Evolutionary conservation across 2,329 filamentous ascomycete genomes (phyloP).

Genomic region (Metarhizium humberi): DNA sequence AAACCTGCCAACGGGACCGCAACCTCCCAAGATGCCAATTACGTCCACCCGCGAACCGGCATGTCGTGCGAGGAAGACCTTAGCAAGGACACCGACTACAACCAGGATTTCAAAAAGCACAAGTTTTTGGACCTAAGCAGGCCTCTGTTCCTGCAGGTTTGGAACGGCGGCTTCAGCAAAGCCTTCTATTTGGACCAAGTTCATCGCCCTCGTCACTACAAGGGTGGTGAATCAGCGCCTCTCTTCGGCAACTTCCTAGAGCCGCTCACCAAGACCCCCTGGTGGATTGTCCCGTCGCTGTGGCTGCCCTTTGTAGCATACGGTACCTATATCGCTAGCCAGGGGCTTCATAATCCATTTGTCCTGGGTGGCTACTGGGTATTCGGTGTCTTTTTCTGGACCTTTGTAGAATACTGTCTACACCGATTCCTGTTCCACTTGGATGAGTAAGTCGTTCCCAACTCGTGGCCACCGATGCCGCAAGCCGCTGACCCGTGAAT

Average conservation of each 20-base stretch:
- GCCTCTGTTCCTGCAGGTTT: conserved; percentile 81
- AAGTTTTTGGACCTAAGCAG: conserved; percentile 87
- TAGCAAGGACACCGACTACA: conserved; percentile 71
- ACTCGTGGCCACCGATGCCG: background rate
- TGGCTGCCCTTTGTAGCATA: conserved; percentile 80
- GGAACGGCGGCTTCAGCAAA: conserved; percentile 79
- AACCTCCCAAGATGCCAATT: conserved; percentile 17
- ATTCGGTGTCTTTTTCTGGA: conserved; percentile 73
- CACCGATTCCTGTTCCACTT: conserved; percentile 92
- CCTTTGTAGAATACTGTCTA: conserved; percentile 77
- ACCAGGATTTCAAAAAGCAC: conserved; percentile 73
- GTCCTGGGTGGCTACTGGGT: conserved; percentile 53
- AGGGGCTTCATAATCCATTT: conserved; percentile 45
- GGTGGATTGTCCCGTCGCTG: conserved; percentile 77
- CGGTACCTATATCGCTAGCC: conserved; percentile 55
- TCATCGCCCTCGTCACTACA: conserved; percentile 92
- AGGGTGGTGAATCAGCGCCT: conserved; percentile 82
- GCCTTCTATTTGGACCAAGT: conserved; percentile 97
- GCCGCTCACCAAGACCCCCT: conserved; percentile 88
- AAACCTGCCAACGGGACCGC: conserved; percentile 19
- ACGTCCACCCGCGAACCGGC: conserved; percentile 60
- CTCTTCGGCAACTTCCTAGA: conserved; percentile 98
- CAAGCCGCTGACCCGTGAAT: conserved; percentile 18
- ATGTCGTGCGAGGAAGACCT: conserved; percentile 86
- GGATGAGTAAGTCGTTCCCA: conserved; percentile 58